Conservation (phyloP, 1,284 basidiomycete genomes). For the Xerocomus cyaneibrunnescens region DNA sequence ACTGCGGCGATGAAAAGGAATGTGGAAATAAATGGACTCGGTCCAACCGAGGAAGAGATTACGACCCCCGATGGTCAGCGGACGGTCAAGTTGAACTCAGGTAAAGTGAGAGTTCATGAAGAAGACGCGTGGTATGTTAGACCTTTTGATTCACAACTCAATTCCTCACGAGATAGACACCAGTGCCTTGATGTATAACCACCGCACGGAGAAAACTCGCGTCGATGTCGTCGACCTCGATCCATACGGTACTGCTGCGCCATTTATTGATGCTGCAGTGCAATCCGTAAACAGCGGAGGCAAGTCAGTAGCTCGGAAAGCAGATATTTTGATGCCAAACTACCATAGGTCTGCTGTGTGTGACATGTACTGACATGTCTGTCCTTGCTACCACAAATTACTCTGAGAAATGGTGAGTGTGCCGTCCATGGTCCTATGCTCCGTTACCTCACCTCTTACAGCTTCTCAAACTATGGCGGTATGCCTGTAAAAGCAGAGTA, state of each 20-base stretch:
- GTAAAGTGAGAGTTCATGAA: conserved; percentile 81
- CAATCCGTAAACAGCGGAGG: conserved; percentile 88
- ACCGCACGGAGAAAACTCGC: conserved; percentile 68
- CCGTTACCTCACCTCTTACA: conserved; percentile 33
- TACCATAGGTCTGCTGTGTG: conserved; percentile 73
- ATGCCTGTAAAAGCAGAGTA: conserved; percentile 90
- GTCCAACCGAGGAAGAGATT: conserved; percentile 35
- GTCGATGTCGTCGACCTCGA: conserved; percentile 97
- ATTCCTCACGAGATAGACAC: not conserved
- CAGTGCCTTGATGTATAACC: conserved; percentile 89
- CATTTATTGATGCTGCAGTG: conserved; percentile 97
- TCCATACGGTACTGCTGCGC: conserved; percentile 96
- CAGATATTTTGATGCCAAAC: conserved; percentile 3
- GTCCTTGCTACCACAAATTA: conserved; percentile 94
- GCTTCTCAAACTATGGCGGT: conserved; percentile 97
- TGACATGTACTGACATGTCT: conserved; percentile 96
- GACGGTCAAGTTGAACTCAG: conserved; percentile 29
- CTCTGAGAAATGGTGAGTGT: conserved; percentile 88
- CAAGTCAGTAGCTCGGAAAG: conserved; percentile 30
- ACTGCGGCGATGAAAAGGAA: conserved; percentile 88
- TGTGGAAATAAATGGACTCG: conserved; percentile 85
- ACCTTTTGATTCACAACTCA: not conserved
- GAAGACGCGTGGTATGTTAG: conserved; percentile 85
- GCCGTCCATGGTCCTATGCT: not conserved
- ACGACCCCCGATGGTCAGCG: conserved; percentile 19